Base-by-base conservation (phyloP, 371 early-diverging fungal species). In the Sporodiniella umbellata region DNA sequence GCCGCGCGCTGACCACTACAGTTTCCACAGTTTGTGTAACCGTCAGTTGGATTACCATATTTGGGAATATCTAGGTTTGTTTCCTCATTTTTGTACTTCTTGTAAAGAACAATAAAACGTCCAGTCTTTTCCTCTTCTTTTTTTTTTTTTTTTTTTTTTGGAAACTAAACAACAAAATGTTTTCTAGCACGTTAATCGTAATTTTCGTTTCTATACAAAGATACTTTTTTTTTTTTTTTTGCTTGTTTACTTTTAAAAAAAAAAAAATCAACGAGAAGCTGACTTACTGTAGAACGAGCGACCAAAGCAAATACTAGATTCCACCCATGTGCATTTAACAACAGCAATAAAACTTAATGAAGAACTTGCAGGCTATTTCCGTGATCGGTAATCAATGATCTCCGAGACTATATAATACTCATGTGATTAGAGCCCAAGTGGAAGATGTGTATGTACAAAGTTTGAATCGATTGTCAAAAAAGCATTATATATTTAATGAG, bases 281-380 rank as follows among this genome's bases (percentile, higher is more conserved):
- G 12, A 24, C 45, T 28, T 4, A 21, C 19, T 35, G 53, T 61
- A 75, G 81, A 76, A 71, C 33, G 77, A 76, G 51, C 62, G 74
- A 42, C 82, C 80, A 23, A 78, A 66, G 51, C 71, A 78, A 50
- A 75, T 74, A 15, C 58, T 81, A 15, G 75, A 77, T 50, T 51
- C 68, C 22, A 67, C 73, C 8, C 83, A 82, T 53, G 30, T 56
- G 24, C 73, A 78, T 22, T 62, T 82, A 42, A 62, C 68, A 15
- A 67, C 70, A 44, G 49, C 54, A 8, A 40, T 54, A 38, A 33
- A 54, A 35, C 44, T 59, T 10, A 50, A 53, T 22, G 49, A 24
- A 18, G 60, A 59, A 45, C 31, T 59, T 40, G 60, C 60, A 14
- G 60, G 54, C 2, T 59, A 59, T 26, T 51, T 60, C 22, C 54